Evolutionary conservation across 2,329 filamentous ascomycete species (phyloP).

Genomic region (Capronia epimyces): DNA sequence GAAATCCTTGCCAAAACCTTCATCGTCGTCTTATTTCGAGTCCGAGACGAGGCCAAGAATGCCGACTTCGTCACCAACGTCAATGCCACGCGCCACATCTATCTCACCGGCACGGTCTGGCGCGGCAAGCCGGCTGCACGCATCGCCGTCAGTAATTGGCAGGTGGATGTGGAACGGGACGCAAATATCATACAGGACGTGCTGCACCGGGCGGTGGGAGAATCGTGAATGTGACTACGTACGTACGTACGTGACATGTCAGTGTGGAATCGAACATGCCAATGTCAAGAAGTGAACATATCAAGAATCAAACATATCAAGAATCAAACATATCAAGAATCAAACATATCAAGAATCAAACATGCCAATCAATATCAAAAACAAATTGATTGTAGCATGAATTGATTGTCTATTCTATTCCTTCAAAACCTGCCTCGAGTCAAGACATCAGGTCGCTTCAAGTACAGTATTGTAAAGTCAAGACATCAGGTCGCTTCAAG

Average conservation of each 20-base stretch:
- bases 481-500: no score
- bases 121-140: slow-evolving; percentile 65
- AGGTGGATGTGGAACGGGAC: slow-evolving; percentile 64
- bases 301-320: no score
- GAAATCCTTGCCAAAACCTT: slow-evolving; percentile 52
- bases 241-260: no score
- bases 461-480: no score
- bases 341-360: no score
- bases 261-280: no score
- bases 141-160: slow-evolving; percentile 85
- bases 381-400: no score
- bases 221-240: neutral
- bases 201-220: slow-evolving; percentile 45
- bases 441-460: no score
- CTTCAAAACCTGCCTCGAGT: no score
- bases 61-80: slow-evolving; percentile 62
- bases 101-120: slow-evolving; percentile 79
- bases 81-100: slow-evolving; percentile 68
- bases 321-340: no score
- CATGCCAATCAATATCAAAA: no score
- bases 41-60: slow-evolving; percentile 61
- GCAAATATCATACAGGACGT: slow-evolving; percentile 59
- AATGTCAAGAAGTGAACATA: neutral
- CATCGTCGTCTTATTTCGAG: slow-evolving; percentile 72
- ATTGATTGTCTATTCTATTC: no score